phyloP scores from a whole-genome alignment of 1,284 basidiomycete species.

The Cryptococcus wingfieldii region DNA sequence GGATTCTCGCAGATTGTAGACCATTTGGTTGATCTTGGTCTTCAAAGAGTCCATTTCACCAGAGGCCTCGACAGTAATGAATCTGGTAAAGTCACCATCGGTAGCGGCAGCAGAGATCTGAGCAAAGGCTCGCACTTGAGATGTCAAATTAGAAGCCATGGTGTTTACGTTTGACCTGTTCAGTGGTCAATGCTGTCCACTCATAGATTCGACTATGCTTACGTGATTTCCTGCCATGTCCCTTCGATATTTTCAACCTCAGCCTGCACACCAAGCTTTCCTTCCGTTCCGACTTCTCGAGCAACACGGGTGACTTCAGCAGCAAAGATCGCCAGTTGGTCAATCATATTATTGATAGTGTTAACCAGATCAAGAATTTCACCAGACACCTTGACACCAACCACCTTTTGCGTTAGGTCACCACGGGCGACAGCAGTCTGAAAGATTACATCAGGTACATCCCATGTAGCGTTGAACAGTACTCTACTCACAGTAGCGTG shows the following conservation, averaged over 20 bases:
- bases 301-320: slow-evolving; percentile 94
- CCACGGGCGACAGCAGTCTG: slow-evolving; percentile 90
- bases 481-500: slow-evolving; percentile 62
- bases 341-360: slow-evolving; percentile 88
- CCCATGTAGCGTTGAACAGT: neutral
- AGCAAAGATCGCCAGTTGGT: slow-evolving; percentile 89
- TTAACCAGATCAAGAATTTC: slow-evolving; percentile 86
- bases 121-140: slow-evolving; percentile 97
- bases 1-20: slow-evolving; percentile 91
- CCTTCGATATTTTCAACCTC: slow-evolving; percentile 96
- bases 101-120: slow-evolving; percentile 98
- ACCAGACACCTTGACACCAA: slow-evolving; percentile 85
- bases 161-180: slow-evolving; percentile 78
- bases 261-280: slow-evolving; percentile 94
- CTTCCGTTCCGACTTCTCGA: slow-evolving; percentile 90
- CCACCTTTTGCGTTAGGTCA: slow-evolving; percentile 90
- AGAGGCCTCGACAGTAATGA: slow-evolving; percentile 97
- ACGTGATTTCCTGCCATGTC: slow-evolving; percentile 99
- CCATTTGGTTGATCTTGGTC: slow-evolving; percentile 89
- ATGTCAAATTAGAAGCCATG: slow-evolving; percentile 92
- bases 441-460: neutral
- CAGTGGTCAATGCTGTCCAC: neutral
- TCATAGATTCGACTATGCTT: slow-evolving; percentile 48
- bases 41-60: slow-evolving; percentile 99
- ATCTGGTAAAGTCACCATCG: slow-evolving; percentile 97